A percentile compares a stretch with the other conserved stretches of the same genome.
These are phyloP conservation scores for Fragaria nilgerrensis DNA, from an alignment of 306 rosid species.

Conservation along the genomic window DNA sequence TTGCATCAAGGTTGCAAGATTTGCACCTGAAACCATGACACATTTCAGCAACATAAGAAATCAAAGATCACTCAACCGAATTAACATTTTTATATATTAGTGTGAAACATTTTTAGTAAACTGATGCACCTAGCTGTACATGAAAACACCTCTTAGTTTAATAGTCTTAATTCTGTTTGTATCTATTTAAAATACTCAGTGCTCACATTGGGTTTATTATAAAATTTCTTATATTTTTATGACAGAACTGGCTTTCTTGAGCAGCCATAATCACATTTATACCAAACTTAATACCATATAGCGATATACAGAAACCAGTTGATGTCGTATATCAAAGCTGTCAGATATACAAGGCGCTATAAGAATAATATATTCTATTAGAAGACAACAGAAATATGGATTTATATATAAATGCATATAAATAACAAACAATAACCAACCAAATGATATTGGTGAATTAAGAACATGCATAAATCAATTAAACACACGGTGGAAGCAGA, in stretches of 20 bases:
- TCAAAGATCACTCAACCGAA: conserved; percentile 3
- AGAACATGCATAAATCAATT: not conserved
- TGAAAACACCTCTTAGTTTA: not conserved
- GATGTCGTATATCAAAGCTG: not conserved
- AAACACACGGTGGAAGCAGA: too few relatives aligned
- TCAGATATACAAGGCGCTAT: not conserved
- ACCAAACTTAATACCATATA: not conserved
- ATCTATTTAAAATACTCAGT: not conserved
- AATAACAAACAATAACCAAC: not conserved
- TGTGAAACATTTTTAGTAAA: conserved; percentile 2
- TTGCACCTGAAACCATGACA: conserved; percentile 67
- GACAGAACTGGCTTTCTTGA: not conserved
- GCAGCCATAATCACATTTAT: not conserved
- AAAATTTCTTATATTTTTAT: not conserved
- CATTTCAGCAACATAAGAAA: not conserved
- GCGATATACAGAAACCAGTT: not conserved
- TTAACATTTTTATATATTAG: not conserved
- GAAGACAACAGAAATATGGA: not conserved
- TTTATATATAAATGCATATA: not conserved
- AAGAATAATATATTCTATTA: not conserved
- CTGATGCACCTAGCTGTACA: not conserved
- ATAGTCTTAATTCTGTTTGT: not conserved
- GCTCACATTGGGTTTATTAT: not conserved
- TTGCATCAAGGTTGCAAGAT: conserved; percentile 87
- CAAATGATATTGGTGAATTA: not conserved